These are phyloP conservation scores for Adansonia rubrostipa DNA, from an alignment of 441 rosid species.

Conservation along the genomic window DNA sequence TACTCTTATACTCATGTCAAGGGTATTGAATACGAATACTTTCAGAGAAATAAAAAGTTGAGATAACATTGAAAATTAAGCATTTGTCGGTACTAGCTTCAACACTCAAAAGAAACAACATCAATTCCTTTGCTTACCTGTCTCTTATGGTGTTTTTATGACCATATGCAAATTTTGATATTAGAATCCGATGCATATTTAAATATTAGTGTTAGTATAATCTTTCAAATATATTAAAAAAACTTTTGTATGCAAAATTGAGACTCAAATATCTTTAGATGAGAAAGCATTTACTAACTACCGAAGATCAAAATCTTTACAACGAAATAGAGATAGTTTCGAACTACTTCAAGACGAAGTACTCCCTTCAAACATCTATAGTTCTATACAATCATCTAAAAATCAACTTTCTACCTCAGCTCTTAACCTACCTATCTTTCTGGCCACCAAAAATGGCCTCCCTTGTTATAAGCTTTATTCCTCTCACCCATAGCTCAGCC, in stretches of 20 bases:
- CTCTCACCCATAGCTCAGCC: conserved; percentile 94
- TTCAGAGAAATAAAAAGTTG: too few species aligned
- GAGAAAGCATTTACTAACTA: conserved; percentile 40
- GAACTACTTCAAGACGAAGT: conserved; percentile 47
- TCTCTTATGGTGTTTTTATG: too few species aligned
- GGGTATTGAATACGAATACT: too few species aligned
- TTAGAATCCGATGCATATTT: too few species aligned
- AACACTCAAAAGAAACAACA: too few species aligned
- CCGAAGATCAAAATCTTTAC: conserved; percentile 41
- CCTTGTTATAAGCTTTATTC: conserved; percentile 75
- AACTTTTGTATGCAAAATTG: background rate
- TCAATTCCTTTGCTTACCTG: too few species aligned
- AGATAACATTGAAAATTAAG: too few species aligned
- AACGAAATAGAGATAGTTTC: background rate
- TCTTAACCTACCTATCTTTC: background rate
- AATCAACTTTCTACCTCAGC: background rate
- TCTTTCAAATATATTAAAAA: too few species aligned
- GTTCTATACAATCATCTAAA: background rate
- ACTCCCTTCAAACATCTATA: conserved; percentile 17
- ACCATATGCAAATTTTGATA: too few species aligned
- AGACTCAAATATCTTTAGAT: background rate
- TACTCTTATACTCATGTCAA: too few species aligned
- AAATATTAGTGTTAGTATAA: too few species aligned
- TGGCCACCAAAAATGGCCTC: conserved; percentile 46
- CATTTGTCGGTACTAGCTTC: too few species aligned